Evolutionary conservation across 371 early-diverging fungal genomes (phyloP), one percentile per base, ranked within the genome.

Genomic region (Mortierella sp.): DNA sequence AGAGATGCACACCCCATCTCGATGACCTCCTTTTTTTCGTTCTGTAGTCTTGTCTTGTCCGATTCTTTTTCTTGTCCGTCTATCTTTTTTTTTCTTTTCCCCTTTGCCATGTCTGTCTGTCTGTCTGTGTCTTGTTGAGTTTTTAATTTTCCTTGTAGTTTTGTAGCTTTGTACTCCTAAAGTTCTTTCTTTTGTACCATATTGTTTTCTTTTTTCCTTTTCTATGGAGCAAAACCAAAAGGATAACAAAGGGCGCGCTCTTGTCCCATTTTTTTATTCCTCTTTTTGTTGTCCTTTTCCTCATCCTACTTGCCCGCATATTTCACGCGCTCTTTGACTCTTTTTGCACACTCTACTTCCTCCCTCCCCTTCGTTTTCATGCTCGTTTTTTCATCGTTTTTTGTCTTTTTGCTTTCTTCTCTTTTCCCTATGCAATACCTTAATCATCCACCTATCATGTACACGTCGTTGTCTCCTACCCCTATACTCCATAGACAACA

Each of bases 151-250:
- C 45, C 55, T 72, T 77, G 79, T 79, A 72, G 74, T 70, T 74
- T 79, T 79, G 79, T 74, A 79, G 74, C 74, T 57, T 74, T 79
- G 79, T 79, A 79, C 74, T 31, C 31, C 65, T 50, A 50, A 13
- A 16, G 31, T 31, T 21, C 19, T 31, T 58, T 11, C 58, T 1
- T 5, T 38, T 68, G 68, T 68, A 68, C 44, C 26, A 8, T 31
- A 13, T 34, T 24, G 9, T 3, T 10, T 3, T 31, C 21, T 19
- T 63, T 24, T 68, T 9, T 68, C 34, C 34, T 63, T 60, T 63
- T 63, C 63, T 63, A 63, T 63, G 63, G 63, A 63, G n/a, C 19
- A 7, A 63, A 14, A 63, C 14, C 19, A 26, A 50, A 50, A n/a
- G n/a, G 48, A 26, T 9, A 21, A 6, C 0, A 19, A 6, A 31